phyloP scores from a whole-genome alignment of 2,329 filamentous ascomycete genomes.

The Epichloe uncinata region DNA sequence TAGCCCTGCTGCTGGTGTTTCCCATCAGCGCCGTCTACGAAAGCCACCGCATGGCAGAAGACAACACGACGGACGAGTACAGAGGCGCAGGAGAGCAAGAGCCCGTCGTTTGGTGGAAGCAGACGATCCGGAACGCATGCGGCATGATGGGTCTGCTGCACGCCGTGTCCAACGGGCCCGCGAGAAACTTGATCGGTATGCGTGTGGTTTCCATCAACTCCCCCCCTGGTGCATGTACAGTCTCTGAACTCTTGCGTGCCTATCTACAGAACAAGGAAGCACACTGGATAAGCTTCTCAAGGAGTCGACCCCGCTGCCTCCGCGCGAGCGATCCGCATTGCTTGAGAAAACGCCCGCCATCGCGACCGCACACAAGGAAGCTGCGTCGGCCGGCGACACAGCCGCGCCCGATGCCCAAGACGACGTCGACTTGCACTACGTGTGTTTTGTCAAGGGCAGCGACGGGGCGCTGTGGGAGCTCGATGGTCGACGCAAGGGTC shows the following conservation, averaged over 20 bases:
- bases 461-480: slow-evolving; percentile 52
- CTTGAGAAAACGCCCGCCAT: slow-evolving; percentile 66
- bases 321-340: slow-evolving; percentile 52
- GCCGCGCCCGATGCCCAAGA: slow-evolving; percentile 64
- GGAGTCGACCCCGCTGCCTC: slow-evolving; percentile 53
- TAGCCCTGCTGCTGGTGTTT: slow-evolving; percentile 85
- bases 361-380: slow-evolving; percentile 64
- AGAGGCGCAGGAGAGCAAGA: slow-evolving; percentile 52
- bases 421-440: slow-evolving; percentile 86
- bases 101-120: slow-evolving; percentile 83
- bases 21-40: slow-evolving; percentile 73
- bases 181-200: slow-evolving; percentile 45
- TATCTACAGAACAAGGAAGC: slow-evolving; percentile 30
- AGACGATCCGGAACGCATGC: slow-evolving; percentile 90
- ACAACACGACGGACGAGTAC: slow-evolving; percentile 51
- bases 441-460: slow-evolving; percentile 72
- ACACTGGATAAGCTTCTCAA: slow-evolving; percentile 52
- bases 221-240: no score
- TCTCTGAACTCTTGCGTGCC: background rate
- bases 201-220: slow-evolving; percentile 8
- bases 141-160: slow-evolving; percentile 83
- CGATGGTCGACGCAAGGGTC: slow-evolving; percentile 45
- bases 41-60: slow-evolving; percentile 59
- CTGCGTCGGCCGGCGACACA: slow-evolving; percentile 68
- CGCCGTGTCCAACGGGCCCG: slow-evolving; percentile 64